phyloP scores from a whole-genome alignment of 139 green algal genomes.

The Yamagishiella unicocca region DNA sequence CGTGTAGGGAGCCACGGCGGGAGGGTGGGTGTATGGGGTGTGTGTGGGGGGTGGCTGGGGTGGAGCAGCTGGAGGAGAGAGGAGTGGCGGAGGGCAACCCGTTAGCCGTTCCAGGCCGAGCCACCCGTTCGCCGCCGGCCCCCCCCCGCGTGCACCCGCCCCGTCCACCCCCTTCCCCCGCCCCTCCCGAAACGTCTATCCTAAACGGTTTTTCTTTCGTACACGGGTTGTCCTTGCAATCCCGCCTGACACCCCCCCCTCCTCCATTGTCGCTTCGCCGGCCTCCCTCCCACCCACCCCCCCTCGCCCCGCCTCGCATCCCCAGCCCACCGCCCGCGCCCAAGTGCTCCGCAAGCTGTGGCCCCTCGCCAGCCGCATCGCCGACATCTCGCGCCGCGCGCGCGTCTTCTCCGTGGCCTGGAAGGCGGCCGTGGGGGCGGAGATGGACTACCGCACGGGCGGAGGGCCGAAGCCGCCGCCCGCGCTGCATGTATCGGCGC shows the following conservation, averaged over 20 bases:
- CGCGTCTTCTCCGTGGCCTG: conserved; percentile 7
- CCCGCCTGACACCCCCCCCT: no score
- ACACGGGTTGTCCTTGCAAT: no score
- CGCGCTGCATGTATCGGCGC: neutral
- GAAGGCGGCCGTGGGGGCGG: neutral
- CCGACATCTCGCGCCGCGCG: conserved; percentile 10
- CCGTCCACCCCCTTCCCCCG: no score
- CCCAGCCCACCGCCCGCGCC: neutral
- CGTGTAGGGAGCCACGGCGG: no score
- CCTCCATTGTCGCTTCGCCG: neutral
- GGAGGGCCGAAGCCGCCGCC: neutral
- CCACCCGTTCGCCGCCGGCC: no score
- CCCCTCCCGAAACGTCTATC: no score
- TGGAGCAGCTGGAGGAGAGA: neutral
- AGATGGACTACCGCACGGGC: conserved; percentile 22
- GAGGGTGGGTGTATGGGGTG: no score
- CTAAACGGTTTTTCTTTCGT: no score
- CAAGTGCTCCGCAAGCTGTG: conserved; percentile 24
- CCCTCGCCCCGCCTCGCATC: neutral
- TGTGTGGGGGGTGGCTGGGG: no score
- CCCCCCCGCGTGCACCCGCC: no score
- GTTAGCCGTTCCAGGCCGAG: no score
- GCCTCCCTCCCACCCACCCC: neutral
- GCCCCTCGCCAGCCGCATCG: conserved; percentile 13
- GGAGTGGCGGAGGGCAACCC: no score